phyloP scores from a whole-genome alignment of 148 eudicot genomes.

The Bassia scoparia region DNA sequence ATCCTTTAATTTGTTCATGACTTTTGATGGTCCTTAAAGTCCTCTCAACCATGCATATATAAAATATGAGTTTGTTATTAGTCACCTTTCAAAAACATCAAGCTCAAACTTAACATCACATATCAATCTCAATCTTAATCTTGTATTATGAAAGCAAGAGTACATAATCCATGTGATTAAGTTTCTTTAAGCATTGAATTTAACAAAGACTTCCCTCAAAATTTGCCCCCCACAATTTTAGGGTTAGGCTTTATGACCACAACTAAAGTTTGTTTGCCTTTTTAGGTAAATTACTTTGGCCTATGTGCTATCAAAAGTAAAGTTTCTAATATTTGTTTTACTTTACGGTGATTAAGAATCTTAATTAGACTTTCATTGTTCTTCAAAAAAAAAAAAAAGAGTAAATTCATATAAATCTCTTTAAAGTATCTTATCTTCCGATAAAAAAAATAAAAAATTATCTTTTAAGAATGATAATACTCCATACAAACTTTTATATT shows the following conservation, averaged over 20 bases:
- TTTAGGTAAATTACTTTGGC: conserved; percentile 17
- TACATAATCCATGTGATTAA: conserved; percentile 27
- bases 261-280: conserved; percentile 24
- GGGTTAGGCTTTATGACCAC: conserved; percentile 35
- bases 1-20: conserved; percentile 17
- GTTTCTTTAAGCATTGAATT: conserved; percentile 24
- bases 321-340: neutral
- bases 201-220: conserved; percentile 24
- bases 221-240: conserved; percentile 30
- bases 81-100: conserved; percentile 33
- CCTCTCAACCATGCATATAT: conserved; percentile 28
- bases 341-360: neutral
- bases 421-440: no score
- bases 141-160: neutral
- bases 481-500: no score
- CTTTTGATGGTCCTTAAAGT: conserved; percentile 28
- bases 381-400: no score
- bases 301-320: conserved; percentile 3
- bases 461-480: no score
- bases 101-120: conserved; percentile 20
- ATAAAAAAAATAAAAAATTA: no score
- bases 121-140: conserved; percentile 17
- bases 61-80: conserved; percentile 24
- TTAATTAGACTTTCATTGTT: neutral
- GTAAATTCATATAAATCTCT: no score